Base-by-base conservation (phyloP, 2,329 filamentous ascomycete species). In the Pseudocercospora vitis region DNA sequence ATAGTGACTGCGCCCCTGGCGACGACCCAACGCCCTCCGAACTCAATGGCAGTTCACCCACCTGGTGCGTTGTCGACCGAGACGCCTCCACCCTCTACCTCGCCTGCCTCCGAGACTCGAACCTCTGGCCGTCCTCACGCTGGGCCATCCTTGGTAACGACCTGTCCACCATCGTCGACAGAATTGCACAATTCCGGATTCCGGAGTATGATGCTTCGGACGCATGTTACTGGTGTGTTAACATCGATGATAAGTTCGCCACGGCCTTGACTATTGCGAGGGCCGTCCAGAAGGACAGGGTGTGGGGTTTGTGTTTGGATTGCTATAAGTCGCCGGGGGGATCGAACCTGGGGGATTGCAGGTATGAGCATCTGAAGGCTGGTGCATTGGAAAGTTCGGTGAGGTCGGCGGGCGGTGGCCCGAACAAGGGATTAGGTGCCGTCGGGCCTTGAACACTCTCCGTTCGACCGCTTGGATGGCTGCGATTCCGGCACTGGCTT, bases 291-390 rank as follows among this genome's bases (percentile, higher is more conserved):
- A 50, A 48, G 29, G 58, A 61, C 16, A 28, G 39, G 19, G 42
- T 68, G 16, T 68, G 65, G 65, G 66, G 65, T 7, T 28, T 68
- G 29, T 68, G 66, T 50, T 52, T 67, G 49, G 66, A 68, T 40
- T 68, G 66, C 48, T 65, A 64, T 51, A 61, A 57, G 37, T n/a
- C n/a, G 54, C 53, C 23, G 60, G 58, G 4, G 60, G 58, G 1
- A 14, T 59, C 6, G 29, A 56, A 57, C 19, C 26, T 19, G 5
- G 61, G 59, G n/a, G 58, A 67, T 47, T 68, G 66, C 37, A 50
- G 65, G 26, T 56, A 52, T 26, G 61, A 64, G 46, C 66, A 68
- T 54, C 48, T 48, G n/a, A 67, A 67, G 53, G 23, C 26, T 14
- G 51, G 18, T 1, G n/a, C 11, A 12, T 24, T 44, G 21, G 19